Conservation (phyloP, 2,329 filamentous ascomycete species). For the Trichoderma breve region DNA sequence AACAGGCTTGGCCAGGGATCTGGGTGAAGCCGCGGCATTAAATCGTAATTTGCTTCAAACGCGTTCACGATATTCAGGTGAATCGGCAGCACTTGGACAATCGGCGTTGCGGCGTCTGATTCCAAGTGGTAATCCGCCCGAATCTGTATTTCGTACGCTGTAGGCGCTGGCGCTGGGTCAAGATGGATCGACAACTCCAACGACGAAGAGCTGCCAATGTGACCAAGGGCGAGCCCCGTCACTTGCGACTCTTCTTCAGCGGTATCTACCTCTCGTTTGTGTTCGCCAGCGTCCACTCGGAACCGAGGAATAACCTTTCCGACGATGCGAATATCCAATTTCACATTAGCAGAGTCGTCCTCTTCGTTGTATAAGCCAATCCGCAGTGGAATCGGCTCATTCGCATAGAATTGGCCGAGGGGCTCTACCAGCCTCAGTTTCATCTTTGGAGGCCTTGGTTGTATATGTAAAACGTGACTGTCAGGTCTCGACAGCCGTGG, state of each 20-base stretch:
- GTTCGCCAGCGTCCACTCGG: conserved; percentile 39
- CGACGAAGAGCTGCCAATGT: conserved; percentile 47
- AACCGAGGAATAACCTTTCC: conserved; percentile 55
- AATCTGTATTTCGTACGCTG: conserved; percentile 65
- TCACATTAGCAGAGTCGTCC: conserved; percentile 71
- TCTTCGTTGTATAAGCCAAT: conserved; percentile 79
- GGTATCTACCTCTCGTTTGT: conserved; percentile 34
- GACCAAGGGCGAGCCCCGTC: conserved; percentile 43
- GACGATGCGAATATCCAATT: conserved; percentile 65
- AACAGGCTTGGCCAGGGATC: conserved; percentile 89
- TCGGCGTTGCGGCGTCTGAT: conserved; percentile 76
- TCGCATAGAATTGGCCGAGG: conserved; percentile 75
- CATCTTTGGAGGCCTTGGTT: conserved; percentile 90
- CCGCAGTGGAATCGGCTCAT: conserved; percentile 68
- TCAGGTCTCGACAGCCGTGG: conserved; percentile 49
- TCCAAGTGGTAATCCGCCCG: conserved; percentile 74
- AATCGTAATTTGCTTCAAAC: conserved; percentile 89
- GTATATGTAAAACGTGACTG: conserved; percentile 63
- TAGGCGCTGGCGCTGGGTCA: conserved; percentile 50
- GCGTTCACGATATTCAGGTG: conserved; percentile 74
- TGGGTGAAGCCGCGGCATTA: conserved; percentile 73
- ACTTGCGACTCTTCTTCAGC: conserved; percentile 44
- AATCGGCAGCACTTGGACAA: conserved; percentile 69
- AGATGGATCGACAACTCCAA: conserved; percentile 47
- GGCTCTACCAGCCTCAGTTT: conserved; percentile 65